Conservation (phyloP, 352 stramenopile species). For the Peronospora tabacina region DNA sequence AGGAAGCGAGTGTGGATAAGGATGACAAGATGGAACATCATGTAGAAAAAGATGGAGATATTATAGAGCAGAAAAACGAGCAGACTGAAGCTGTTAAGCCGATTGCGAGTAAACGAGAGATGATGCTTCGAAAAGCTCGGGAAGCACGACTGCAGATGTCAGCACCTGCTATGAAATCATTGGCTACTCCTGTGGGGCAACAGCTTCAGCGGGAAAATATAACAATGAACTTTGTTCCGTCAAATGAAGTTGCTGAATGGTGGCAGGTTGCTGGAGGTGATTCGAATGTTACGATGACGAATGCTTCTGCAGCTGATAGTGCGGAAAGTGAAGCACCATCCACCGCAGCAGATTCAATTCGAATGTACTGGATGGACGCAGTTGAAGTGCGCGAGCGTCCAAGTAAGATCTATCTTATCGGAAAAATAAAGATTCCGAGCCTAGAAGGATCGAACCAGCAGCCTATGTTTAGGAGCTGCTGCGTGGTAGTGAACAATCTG, state of each 20-base stretch:
- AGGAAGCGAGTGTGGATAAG: slow-evolving; percentile 26
- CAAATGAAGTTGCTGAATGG: slow-evolving; percentile 84
- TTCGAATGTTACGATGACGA: slow-evolving; percentile 15
- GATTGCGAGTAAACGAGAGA: slow-evolving; percentile 60
- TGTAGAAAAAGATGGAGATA: neutral
- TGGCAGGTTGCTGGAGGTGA: slow-evolving; percentile 47
- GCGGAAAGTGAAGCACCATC: slow-evolving; percentile 29
- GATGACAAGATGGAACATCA: slow-evolving; percentile 22
- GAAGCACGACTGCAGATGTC: slow-evolving; percentile 52
- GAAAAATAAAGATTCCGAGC: slow-evolving; percentile 84
- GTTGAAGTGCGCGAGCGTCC: slow-evolving; percentile 90
- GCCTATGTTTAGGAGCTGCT: slow-evolving; percentile 89
- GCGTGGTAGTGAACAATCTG: slow-evolving; percentile 93
- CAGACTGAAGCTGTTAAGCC: slow-evolving; percentile 12
- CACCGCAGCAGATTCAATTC: slow-evolving; percentile 60
- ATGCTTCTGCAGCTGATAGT: slow-evolving; percentile 20
- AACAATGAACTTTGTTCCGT: slow-evolving; percentile 47
- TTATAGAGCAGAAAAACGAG: slow-evolving; percentile 8
- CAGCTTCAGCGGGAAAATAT: slow-evolving; percentile 17
- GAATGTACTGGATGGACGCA: slow-evolving; percentile 97
- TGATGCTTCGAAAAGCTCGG: slow-evolving; percentile 63
- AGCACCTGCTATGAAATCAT: slow-evolving; percentile 45
- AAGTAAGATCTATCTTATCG: slow-evolving; percentile 96
- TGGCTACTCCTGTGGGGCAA: slow-evolving; percentile 36
- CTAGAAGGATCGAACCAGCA: slow-evolving; percentile 26